These are phyloP conservation scores for Prunus mume DNA, from an alignment of 306 rosid genomes.

Conservation along the genomic window DNA sequence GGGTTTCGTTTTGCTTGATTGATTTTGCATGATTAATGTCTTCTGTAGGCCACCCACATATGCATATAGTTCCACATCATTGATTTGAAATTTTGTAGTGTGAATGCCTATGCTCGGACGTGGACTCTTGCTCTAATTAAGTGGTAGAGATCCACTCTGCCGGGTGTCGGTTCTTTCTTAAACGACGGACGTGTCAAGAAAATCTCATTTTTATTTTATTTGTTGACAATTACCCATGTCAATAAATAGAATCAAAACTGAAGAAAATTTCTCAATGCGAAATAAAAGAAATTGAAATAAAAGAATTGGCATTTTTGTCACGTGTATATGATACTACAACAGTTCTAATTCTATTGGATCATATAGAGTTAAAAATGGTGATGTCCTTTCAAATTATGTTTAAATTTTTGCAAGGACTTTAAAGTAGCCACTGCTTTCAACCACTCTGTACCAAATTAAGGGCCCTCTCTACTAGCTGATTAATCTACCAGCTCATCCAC, in stretches of 20 bases:
- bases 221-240: too few species aligned
- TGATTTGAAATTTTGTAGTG: slow-evolving; percentile 3
- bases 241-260: too few species aligned
- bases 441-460: not conserved
- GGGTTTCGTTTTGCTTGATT: slow-evolving; percentile 1
- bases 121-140: not conserved
- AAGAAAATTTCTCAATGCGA: too few species aligned
- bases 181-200: too few species aligned
- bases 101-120: not conserved
- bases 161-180: too few species aligned
- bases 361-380: not conserved
- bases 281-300: too few species aligned
- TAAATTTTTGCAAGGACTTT: not conserved
- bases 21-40: not conserved
- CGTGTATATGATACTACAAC: not conserved
- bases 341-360: not conserved
- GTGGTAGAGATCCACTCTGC: too few species aligned
- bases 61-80: not conserved
- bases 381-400: not conserved
- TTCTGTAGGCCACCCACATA: slow-evolving; percentile 9
- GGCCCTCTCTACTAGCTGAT: slow-evolving; percentile 2
- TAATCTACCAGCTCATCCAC: not conserved
- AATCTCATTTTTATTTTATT: too few species aligned
- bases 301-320: not conserved
- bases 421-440: not conserved